These are phyloP conservation scores for Ustilago bromivora DNA, from an alignment of 1,284 basidiomycete genomes.

Conservation along the genomic window DNA sequence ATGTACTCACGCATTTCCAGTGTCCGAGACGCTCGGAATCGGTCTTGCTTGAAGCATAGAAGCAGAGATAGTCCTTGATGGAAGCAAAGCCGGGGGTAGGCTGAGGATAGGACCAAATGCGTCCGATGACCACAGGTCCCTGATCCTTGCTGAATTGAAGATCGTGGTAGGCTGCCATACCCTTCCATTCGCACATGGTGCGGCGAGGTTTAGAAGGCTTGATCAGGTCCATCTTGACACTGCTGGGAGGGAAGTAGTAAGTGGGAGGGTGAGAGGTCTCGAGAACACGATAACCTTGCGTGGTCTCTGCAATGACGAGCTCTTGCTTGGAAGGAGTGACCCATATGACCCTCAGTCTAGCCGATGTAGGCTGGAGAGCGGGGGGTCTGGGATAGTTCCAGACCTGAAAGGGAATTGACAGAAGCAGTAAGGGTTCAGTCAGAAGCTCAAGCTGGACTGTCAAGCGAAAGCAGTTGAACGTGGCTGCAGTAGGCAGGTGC, in stretches of 20 bases:
- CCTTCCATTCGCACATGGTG: conserved; percentile 69
- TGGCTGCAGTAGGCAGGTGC: neutral
- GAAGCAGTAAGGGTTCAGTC: neutral
- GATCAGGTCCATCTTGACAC: conserved; percentile 52
- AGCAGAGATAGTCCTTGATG: conserved; percentile 66
- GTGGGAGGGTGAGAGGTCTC: conserved; percentile 67
- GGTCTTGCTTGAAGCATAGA: conserved; percentile 62
- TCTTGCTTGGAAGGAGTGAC: conserved; percentile 54
- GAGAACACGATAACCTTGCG: conserved; percentile 62
- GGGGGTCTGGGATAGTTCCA: conserved; percentile 68
- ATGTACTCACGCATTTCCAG: conserved; percentile 58
- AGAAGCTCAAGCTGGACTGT: neutral
- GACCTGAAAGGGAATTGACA: conserved; percentile 23
- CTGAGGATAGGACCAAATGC: conserved; percentile 65
- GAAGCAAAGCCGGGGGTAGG: conserved; percentile 53
- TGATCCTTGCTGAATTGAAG: conserved; percentile 49
- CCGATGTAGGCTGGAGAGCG: conserved; percentile 53
- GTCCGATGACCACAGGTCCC: conserved; percentile 42
- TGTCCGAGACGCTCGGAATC: conserved; percentile 51
- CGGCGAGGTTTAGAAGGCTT: conserved; percentile 53
- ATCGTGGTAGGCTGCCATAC: conserved; percentile 62
- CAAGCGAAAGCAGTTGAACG: neutral
- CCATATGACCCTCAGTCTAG: conserved; percentile 63
- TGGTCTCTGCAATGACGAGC: conserved; percentile 62
- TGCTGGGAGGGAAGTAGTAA: conserved; percentile 61